A percentile compares a stretch with the other conserved stretches of the same genome.
Conservation (phyloP, 1,284 basidiomycete species). For the Microbotryum violaceum region DNA sequence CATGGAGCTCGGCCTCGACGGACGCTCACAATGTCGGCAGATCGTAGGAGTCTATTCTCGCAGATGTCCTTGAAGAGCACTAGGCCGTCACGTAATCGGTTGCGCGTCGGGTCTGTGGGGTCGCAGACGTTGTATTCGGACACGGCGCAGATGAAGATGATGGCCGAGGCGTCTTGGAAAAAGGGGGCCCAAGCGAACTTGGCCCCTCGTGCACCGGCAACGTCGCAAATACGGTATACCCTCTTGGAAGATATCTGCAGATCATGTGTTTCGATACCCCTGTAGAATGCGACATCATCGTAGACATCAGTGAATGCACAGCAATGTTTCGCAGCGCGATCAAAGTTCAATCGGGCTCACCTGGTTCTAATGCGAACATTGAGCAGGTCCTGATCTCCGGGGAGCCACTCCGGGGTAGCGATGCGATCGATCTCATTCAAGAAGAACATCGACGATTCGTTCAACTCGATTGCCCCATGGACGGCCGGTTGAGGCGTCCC, state of each 20-base stretch:
- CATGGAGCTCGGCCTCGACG: too few species aligned
- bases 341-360: background rate
- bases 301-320: too few species aligned
- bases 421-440: background rate
- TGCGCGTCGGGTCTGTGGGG: background rate
- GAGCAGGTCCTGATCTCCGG: slow-evolving; percentile 6
- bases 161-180: slow-evolving; percentile 7
- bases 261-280: slow-evolving; percentile 7
- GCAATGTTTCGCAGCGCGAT: background rate
- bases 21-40: too few species aligned
- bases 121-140: slow-evolving; percentile 6
- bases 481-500: too few species aligned
- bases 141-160: slow-evolving; percentile 8
- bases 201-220: slow-evolving; percentile 9
- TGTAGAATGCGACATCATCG: background rate
- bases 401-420: slow-evolving; percentile 4
- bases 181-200: slow-evolving; percentile 15
- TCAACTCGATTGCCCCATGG: slow-evolving; percentile 3
- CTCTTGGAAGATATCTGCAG: slow-evolving; percentile 6
- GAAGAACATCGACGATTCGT: slow-evolving; percentile 6
- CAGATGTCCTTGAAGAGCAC: slow-evolving; percentile 10
- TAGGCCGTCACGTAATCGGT: slow-evolving; percentile 9
- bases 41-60: too few species aligned
- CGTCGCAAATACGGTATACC: slow-evolving; percentile 3
- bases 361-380: slow-evolving; percentile 2